phyloP scores from a whole-genome alignment of 495 filamentous ascomycete genomes.

The Neurospora hispaniola region DNA sequence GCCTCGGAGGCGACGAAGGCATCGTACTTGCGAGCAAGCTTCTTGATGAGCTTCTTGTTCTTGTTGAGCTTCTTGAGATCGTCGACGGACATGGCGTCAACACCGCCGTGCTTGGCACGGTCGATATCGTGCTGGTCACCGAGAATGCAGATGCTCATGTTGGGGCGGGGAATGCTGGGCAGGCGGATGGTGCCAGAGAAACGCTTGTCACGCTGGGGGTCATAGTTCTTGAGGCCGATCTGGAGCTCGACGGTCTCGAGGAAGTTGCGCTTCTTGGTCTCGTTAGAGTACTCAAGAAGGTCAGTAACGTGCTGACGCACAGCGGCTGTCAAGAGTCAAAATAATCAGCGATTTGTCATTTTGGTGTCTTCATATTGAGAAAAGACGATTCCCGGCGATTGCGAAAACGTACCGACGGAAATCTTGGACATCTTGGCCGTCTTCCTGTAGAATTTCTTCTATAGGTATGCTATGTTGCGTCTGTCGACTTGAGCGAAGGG shows the following conservation, averaged over 20 bases:
- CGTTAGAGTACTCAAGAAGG: constrained; percentile 84
- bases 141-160: constrained; percentile 93
- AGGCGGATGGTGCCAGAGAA: constrained; percentile 98
- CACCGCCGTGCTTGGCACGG: constrained; percentile 93
- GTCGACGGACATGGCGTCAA: constrained; percentile 94
- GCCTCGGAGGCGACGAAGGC: constrained; percentile 93
- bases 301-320: constrained; percentile 88
- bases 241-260: constrained; percentile 61
- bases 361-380: not conserved
- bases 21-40: constrained; percentile 99
- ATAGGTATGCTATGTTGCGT: constrained; percentile 61
- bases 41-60: constrained; percentile 99
- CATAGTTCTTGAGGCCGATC: constrained; percentile 99
- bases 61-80: constrained; percentile 99
- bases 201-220: constrained; percentile 99
- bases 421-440: constrained; percentile 55
- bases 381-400: not conserved
- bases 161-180: constrained; percentile 77
- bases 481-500: constrained; percentile 11
- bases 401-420: constrained; percentile 48
- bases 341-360: constrained; percentile 8
- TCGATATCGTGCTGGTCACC: constrained; percentile 99
- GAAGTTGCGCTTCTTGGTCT: constrained; percentile 99
- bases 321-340: constrained; percentile 52
- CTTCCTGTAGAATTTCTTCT: constrained; percentile 39